These are phyloP conservation scores for Ceratocystiopsis minuta DNA, from an alignment of 2,329 filamentous ascomycete species.

Conservation along the genomic window DNA sequence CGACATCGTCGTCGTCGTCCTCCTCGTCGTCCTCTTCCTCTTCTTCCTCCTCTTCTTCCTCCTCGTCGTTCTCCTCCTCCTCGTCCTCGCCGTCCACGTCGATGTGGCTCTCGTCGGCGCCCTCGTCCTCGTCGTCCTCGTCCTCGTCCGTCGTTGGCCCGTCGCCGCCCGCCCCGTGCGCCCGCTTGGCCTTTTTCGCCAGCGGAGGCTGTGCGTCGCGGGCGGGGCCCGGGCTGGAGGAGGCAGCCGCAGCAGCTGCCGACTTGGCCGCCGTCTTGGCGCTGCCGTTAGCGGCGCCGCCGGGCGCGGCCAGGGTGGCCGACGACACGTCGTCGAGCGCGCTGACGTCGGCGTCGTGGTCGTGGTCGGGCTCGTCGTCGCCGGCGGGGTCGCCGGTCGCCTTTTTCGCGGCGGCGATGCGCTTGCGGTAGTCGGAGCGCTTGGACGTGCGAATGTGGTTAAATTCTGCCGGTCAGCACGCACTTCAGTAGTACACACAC, in stretches of 20 bases:
- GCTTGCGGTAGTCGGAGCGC: constrained; percentile 53
- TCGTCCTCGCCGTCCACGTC: constrained; percentile 19
- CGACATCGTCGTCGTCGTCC: constrained; percentile 25
- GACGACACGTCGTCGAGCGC: background rate
- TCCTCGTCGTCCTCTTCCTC: constrained; percentile 23
- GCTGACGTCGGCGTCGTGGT: constrained; percentile 8
- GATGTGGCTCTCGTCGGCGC: constrained; percentile 10
- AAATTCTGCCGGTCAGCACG: constrained; percentile 39
- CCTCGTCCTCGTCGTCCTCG: constrained; percentile 19
- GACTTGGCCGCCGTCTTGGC: too few relatives aligned
- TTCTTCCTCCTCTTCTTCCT: constrained; percentile 31
- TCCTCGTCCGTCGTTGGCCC: constrained; percentile 16
- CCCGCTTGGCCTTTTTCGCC: constrained; percentile 20
- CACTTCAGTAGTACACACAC: background rate
- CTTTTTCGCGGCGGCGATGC: constrained; percentile 47
- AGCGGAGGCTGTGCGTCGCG: constrained; percentile 11
- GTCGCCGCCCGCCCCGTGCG: constrained; percentile 14
- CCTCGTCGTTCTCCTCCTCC: constrained; percentile 24
- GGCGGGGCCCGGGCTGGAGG: too few relatives aligned
- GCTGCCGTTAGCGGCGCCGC: too few relatives aligned
- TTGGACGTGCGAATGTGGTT: constrained; percentile 57
- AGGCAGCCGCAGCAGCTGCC: too few relatives aligned
- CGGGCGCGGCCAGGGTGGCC: too few relatives aligned
- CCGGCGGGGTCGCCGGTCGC: constrained; percentile 14
- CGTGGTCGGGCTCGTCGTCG: constrained; percentile 10